A percentile compares a stretch with the other conserved stretches of the same genome.
Conservation (phyloP, 495 filamentous ascomycete species). For the Melanomma pulvis-pyrius region DNA sequence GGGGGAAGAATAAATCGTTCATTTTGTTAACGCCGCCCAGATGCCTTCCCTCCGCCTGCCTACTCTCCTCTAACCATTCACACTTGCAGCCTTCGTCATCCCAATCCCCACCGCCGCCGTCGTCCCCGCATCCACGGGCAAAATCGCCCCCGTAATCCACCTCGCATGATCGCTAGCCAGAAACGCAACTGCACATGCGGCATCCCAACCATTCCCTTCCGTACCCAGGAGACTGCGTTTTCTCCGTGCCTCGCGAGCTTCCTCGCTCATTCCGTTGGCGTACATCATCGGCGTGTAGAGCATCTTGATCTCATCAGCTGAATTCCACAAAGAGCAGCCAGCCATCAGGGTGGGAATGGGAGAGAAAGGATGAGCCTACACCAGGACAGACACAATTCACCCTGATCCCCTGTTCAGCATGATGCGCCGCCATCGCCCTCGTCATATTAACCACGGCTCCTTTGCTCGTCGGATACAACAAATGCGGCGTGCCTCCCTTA, state of each 20-base stretch:
- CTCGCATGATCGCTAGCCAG: slow-evolving; percentile 28
- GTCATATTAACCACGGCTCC: slow-evolving; percentile 64
- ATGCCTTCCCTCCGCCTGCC: background rate
- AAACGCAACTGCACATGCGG: slow-evolving; percentile 28
- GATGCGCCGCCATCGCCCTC: slow-evolving; percentile 61
- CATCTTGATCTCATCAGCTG: slow-evolving; percentile 42
- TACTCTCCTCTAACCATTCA: background rate
- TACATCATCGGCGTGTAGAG: slow-evolving; percentile 66
- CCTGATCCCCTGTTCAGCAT: slow-evolving; percentile 55
- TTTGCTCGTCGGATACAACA: slow-evolving; percentile 65
- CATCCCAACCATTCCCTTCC: slow-evolving; percentile 60
- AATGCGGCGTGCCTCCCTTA: slow-evolving; percentile 59
- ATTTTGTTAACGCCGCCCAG: background rate
- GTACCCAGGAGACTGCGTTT: slow-evolving; percentile 56
- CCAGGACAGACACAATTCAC: slow-evolving; percentile 66
- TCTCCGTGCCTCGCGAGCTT: slow-evolving; percentile 52
- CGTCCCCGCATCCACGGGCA: slow-evolving; percentile 34
- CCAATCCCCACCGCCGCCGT: slow-evolving; percentile 24
- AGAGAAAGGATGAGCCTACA: background rate
- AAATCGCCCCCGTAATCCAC: slow-evolving; percentile 35
- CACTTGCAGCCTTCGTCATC: slow-evolving; percentile 15
- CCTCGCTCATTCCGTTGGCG: slow-evolving; percentile 54
- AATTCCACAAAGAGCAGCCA: background rate
- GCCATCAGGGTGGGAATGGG: background rate
- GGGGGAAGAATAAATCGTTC: no score